Percentiles rank a stretch among this genome's conserved stretches.
These are phyloP conservation scores for Astrephomene gubernaculifera DNA, from an alignment of 139 green algal genomes.

Conservation along the genomic window DNA sequence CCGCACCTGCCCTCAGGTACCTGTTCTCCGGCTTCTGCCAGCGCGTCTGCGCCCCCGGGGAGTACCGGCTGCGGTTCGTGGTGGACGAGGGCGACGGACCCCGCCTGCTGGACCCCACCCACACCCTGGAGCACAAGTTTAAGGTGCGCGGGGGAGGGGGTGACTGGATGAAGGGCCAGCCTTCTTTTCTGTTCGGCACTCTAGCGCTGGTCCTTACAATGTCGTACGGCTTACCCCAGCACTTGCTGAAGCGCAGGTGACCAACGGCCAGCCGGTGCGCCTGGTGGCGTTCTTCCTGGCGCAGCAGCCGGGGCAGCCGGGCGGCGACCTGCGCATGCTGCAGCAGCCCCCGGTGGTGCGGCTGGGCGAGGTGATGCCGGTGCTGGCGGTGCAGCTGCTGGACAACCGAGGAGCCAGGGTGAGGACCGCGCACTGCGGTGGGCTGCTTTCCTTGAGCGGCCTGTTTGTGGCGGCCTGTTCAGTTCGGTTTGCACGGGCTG, in stretches of 20 bases:
- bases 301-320: too few species aligned
- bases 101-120: conserved; percentile 2
- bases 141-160: not conserved
- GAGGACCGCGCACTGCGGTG: not conserved
- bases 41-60: not conserved
- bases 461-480: too few species aligned
- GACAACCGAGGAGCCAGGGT: not conserved
- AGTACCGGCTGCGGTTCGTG: conserved; percentile 12
- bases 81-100: not conserved
- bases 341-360: not conserved
- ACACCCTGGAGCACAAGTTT: not conserved
- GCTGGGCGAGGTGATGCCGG: conserved; percentile 21
- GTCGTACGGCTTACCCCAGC: too few species aligned
- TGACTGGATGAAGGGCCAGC: too few species aligned
- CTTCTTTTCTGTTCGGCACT: not conserved
- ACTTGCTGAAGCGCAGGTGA: not conserved
- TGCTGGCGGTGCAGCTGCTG: conserved; percentile 3
- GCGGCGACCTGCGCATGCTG: not conserved
- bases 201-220: not conserved
- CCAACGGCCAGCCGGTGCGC: not conserved
- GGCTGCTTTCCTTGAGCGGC: too few species aligned
- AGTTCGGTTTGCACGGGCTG: too few species aligned
- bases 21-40: not conserved
- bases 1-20: not conserved
- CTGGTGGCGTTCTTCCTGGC: conserved; percentile 3